A percentile compares a stretch with the other conserved stretches of the same genome.
phyloP scores from a whole-genome alignment of 1,139 yeast genomes.

The Protomyces inundatus region DNA sequence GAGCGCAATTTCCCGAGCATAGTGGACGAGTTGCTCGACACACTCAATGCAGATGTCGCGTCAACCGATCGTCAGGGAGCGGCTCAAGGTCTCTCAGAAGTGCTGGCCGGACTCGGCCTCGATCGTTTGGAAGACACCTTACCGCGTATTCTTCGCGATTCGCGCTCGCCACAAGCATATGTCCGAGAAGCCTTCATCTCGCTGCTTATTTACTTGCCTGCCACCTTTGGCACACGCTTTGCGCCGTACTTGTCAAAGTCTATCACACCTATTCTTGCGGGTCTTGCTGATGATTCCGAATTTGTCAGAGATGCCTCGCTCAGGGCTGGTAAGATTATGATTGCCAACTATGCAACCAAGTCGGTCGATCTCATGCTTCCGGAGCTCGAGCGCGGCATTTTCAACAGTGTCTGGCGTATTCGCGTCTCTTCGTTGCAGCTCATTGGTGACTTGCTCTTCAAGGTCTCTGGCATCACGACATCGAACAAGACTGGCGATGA shows the following conservation, averaged over 20 bases:
- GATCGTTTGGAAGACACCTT: slow-evolving; percentile 79
- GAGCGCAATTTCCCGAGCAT: slow-evolving; percentile 93
- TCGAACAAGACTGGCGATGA: slow-evolving; percentile 34
- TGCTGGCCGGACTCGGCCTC: slow-evolving; percentile 83
- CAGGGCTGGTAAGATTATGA: slow-evolving; percentile 88
- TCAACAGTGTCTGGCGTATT: slow-evolving; percentile 78
- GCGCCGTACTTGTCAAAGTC: slow-evolving; percentile 80
- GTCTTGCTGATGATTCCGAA: slow-evolving; percentile 85
- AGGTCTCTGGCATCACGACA: slow-evolving; percentile 70
- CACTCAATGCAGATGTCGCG: slow-evolving; percentile 71
- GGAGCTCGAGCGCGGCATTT: slow-evolving; percentile 83
- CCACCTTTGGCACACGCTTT: slow-evolving; percentile 88
- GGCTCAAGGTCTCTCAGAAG: slow-evolving; percentile 95
- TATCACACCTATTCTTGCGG: slow-evolving; percentile 83
- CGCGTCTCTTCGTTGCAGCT: slow-evolving; percentile 91
- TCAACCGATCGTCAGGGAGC: slow-evolving; percentile 94
- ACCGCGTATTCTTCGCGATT: slow-evolving; percentile 72
- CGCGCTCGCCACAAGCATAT: slow-evolving; percentile 59
- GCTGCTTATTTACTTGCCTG: slow-evolving; percentile 79
- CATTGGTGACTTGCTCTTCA: slow-evolving; percentile 93
- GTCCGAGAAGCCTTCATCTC: slow-evolving; percentile 94
- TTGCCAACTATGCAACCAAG: slow-evolving; percentile 82
- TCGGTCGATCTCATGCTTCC: slow-evolving; percentile 93
- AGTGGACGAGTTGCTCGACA: slow-evolving; percentile 70
- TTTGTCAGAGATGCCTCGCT: slow-evolving; percentile 83